Evolutionary conservation across 768 basidiomycete genomes (phyloP).

Genomic region (Termitomyces sp.): DNA sequence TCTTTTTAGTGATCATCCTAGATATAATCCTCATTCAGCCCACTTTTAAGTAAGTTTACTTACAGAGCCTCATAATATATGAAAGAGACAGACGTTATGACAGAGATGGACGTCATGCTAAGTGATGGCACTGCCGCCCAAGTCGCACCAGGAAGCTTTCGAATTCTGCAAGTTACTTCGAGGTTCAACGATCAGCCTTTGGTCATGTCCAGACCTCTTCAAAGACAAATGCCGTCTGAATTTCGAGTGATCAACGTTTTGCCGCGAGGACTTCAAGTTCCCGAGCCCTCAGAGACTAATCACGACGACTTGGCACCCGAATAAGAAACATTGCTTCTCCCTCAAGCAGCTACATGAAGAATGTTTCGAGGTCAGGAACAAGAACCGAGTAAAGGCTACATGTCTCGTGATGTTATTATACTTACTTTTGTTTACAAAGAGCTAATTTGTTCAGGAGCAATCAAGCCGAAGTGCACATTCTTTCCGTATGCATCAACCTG

Average conservation of each 20-base stretch:
- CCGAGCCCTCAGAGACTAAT: not conserved
- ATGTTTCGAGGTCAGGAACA: not conserved
- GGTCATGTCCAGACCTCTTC: not conserved
- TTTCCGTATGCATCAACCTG: not conserved
- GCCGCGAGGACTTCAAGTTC: not conserved
- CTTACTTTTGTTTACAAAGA: not conserved
- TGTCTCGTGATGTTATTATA: not conserved
- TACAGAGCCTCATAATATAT: too few species aligned
- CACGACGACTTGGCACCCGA: not conserved
- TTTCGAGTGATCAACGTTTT: not conserved
- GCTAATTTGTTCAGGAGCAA: not conserved
- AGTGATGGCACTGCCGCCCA: not conserved
- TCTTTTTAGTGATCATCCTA: not conserved
- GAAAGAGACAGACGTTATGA: too few species aligned
- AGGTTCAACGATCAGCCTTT: not conserved
- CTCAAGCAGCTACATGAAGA: not conserved
- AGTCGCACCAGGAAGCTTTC: not conserved
- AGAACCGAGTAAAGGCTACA: not conserved
- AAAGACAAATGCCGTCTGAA: not conserved
- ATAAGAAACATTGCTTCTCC: not conserved
- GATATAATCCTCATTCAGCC: not conserved
- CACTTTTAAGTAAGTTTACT: too few species aligned
- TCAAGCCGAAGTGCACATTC: not conserved
- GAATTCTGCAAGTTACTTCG: not conserved
- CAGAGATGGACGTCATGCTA: not conserved